These are phyloP conservation scores for Friedmanniomyces endolithicus DNA, from an alignment of 495 filamentous ascomycete genomes.

Conservation along the genomic window DNA sequence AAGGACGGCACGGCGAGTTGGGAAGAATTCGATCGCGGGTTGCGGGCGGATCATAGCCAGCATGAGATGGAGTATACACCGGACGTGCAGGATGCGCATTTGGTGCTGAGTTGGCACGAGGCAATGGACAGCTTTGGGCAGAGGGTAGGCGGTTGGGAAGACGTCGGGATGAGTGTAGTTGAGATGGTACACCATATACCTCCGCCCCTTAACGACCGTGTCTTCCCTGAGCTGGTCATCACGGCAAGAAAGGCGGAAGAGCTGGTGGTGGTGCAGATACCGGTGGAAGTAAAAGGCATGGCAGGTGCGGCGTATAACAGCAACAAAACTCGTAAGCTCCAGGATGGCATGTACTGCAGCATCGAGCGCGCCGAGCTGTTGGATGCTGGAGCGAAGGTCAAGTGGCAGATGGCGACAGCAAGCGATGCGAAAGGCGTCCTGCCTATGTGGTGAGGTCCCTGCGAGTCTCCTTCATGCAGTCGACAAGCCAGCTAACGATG, in stretches of 20 bases:
- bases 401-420: constrained; percentile 57
- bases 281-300: constrained; percentile 34
- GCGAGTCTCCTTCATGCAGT: too few relatives aligned
- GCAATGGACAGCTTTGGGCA: constrained; percentile 24
- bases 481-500: too few relatives aligned
- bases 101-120: constrained; percentile 42
- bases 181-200: constrained; percentile 41
- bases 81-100: constrained; percentile 43
- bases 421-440: constrained; percentile 34
- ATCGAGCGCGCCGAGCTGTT: constrained; percentile 45
- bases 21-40: constrained; percentile 48
- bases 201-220: constrained; percentile 40
- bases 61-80: constrained; percentile 65
- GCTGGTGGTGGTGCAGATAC: constrained; percentile 26
- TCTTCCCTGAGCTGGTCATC: constrained; percentile 44
- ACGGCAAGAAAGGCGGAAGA: constrained; percentile 20
- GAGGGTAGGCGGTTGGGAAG: constrained; percentile 33
- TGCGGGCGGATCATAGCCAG: constrained; percentile 50
- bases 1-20: constrained; percentile 49
- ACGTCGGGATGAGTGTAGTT: constrained; percentile 40
- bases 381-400: constrained; percentile 31
- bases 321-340: constrained; percentile 2
- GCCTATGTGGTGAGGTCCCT: constrained; percentile 34
- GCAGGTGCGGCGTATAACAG: constrained; percentile 26
- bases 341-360: constrained; percentile 38